Evolutionary conservation across 495 filamentous ascomycete genomes (phyloP), one percentile per base, ranked within the genome.

Genomic region (Penicillium canescens): DNA sequence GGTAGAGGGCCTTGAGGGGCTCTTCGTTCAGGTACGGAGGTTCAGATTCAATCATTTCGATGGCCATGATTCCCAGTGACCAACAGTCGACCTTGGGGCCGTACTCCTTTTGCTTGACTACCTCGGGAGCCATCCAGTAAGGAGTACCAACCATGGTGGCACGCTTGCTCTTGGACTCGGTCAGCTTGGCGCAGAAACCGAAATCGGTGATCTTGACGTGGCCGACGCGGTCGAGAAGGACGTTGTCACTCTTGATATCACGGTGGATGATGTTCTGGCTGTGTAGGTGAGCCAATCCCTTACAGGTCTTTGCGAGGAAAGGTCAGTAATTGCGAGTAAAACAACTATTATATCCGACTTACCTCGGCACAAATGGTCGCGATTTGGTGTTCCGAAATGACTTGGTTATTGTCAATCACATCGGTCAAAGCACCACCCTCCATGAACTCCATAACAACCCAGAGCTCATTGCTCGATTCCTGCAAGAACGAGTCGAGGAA

Each of bases 391-490:
- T 98, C 94, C 23, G 86, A 86, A 61, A 98, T 96, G 46, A 82
- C 76, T 10, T 82, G 82, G 70, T 98, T 98, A 71, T 96, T 96
- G 66, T 97, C 95, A 73, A 98, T 98, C 46, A 98, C 92, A 79
- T 98, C 95, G 1, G 95, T 98, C 66, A 98, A 74, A 42, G 94
- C 91, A 68, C 94, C 94, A 55, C 94, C 94, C 70, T 98, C 94
- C 95, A 98, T 98, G 63, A 94, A 98, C 72, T 98, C 94, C 95
- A 98, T 96, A 31, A 98, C 94, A 18, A 98, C 92, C 94, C 94
- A 98, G 24, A 98, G 81, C 67, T 98, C 95, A 54, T 87, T 83
- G 68, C 88, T 91, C 62, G 90, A 89, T 61, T 96, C 94, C 59
- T 92, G 88, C 62, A 98, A 76, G 80, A 97, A 98, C 0, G 94